Percentiles rank a stretch among this genome's conserved stretches.
phyloP scores from a whole-genome alignment of 202 grass and related monocot species.

The Schoenoplectus tabernaemontani region DNA sequence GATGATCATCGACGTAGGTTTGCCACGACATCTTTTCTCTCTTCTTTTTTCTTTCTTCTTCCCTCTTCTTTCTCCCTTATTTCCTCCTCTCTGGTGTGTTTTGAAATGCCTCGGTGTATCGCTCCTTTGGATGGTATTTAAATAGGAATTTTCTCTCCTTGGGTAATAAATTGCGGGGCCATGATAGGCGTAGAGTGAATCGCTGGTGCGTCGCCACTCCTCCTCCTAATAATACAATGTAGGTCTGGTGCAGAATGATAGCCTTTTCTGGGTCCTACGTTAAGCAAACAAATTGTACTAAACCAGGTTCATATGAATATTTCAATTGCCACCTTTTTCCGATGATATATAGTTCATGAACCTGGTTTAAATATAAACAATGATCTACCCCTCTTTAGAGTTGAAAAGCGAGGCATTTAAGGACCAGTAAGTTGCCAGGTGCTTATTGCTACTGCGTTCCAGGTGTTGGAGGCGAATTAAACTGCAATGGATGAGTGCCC shows the following conservation, averaged over 20 bases:
- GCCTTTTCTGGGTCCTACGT: background rate
- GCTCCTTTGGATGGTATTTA: background rate
- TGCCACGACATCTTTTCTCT: conserved; percentile 55
- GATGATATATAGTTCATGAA: background rate
- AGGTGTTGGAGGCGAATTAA: background rate
- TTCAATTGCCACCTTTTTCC: background rate
- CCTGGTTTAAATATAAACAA: background rate
- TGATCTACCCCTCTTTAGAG: background rate
- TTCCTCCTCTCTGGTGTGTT: background rate
- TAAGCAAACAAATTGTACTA: background rate
- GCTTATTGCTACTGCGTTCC: background rate
- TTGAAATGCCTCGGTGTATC: background rate
- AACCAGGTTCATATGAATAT: background rate
- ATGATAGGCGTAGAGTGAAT: conserved; percentile 1
- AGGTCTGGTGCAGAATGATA: background rate
- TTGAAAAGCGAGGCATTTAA: too few relatives aligned
- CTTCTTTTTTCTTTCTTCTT: background rate
- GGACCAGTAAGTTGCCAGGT: background rate
- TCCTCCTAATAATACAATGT: background rate
- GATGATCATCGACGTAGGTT: conserved; percentile 52
- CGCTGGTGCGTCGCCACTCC: conserved; percentile 1
- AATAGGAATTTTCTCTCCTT: background rate
- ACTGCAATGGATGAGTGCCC: background rate
- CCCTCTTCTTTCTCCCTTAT: background rate
- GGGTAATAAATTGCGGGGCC: background rate